phyloP scores from a whole-genome alignment of 768 basidiomycete species.

The Astraeus odoratus region DNA sequence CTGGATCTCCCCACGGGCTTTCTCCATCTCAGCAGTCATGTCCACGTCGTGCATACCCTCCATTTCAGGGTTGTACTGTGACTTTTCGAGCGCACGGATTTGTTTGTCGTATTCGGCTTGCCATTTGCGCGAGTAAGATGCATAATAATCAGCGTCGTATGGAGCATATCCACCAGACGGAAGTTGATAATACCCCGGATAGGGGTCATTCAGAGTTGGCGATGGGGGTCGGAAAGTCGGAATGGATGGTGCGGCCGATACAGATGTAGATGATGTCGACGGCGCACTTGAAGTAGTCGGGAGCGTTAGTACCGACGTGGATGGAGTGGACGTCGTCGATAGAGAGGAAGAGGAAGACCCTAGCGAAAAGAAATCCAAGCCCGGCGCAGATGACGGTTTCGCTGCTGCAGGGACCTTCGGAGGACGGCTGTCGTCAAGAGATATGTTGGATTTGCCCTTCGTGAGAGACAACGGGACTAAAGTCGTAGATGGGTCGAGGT shows the following conservation, averaged over 20 bases:
- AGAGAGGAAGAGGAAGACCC: conserved; percentile 30
- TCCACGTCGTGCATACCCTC: conserved; percentile 54
- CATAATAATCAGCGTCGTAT: conserved; percentile 65
- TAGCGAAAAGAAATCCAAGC: conserved; percentile 65
- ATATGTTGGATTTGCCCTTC: conserved; percentile 54
- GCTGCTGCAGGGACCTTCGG: conserved; percentile 10
- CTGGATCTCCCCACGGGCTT: conserved; percentile 64
- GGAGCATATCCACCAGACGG: conserved; percentile 77
- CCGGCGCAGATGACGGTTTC: conserved; percentile 25
- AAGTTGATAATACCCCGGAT: conserved; percentile 83
- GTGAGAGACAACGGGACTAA: conserved; percentile 55
- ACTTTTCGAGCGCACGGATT: conserved; percentile 68
- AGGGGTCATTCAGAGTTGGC: conserved; percentile 67
- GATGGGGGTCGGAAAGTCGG: conserved; percentile 66
- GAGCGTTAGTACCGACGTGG: conserved; percentile 6
- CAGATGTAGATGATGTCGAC: conserved; percentile 55
- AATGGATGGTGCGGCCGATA: conserved; percentile 54
- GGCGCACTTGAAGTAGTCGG: conserved; percentile 31
- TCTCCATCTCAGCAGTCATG: conserved; percentile 71
- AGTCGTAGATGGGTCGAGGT: conserved; percentile 28
- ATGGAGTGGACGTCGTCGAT: neutral
- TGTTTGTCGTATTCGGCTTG: conserved; percentile 63
- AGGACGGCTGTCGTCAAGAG: conserved; percentile 35
- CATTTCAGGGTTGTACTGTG: conserved; percentile 42
- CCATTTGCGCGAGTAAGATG: conserved; percentile 65